A percentile compares a stretch with the other conserved stretches of the same genome.
These are phyloP conservation scores for Sporothrix brasiliensis DNA, from an alignment of 2,329 filamentous ascomycete genomes.

Conservation along the genomic window DNA sequence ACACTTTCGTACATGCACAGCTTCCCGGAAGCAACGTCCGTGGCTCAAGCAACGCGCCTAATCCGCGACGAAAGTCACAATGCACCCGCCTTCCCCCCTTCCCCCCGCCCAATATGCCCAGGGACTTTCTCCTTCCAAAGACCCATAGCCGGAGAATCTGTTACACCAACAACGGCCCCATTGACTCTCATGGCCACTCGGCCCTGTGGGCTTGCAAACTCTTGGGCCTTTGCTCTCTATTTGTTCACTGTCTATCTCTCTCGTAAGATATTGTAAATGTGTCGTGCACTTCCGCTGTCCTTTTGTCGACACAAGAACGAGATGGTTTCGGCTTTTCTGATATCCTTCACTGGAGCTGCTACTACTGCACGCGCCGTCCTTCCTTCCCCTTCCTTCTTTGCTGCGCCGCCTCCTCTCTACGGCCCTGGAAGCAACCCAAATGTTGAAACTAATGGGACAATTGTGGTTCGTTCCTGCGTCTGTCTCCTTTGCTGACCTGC, in stretches of 20 bases:
- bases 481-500: background rate
- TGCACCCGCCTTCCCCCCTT: too few species aligned
- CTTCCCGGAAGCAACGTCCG: slow-evolving; percentile 27
- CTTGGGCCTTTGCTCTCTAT: background rate
- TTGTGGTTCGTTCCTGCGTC: slow-evolving; percentile 19
- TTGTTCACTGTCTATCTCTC: background rate
- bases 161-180: slow-evolving; percentile 21
- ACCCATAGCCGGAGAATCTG: background rate
- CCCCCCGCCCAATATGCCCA: background rate
- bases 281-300: background rate
- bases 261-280: background rate
- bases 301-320: background rate
- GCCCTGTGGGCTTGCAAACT: background rate
- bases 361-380: background rate
- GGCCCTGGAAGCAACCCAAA: background rate
- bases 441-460: slow-evolving; percentile 4
- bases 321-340: too few species aligned
- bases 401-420: slow-evolving; percentile 12
- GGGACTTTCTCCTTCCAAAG: background rate
- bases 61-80: background rate
- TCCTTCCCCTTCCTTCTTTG: slow-evolving; percentile 1
- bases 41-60: slow-evolving; percentile 30
- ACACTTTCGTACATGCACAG: background rate
- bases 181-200: background rate
- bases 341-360: background rate